Conservation (phyloP, 2,329 filamentous ascomycete species). For the Colletotrichum kahawae region DNA sequence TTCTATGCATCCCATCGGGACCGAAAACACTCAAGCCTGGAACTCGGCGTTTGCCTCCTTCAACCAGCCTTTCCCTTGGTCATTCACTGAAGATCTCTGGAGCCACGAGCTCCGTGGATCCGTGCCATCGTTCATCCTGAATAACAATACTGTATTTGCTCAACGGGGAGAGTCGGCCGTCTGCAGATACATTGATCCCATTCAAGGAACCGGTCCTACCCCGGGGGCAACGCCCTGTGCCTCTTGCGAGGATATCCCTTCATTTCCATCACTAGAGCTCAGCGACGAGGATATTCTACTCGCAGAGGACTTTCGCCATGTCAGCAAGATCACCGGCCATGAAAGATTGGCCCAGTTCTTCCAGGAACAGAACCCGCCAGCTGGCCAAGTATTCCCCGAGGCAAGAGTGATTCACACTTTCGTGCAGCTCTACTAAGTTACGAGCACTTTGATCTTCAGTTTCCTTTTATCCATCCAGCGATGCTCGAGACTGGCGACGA, state of each 20-base stretch:
- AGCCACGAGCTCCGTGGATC: neutral
- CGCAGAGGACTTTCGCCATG: neutral
- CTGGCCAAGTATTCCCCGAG: neutral
- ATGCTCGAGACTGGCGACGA: neutral
- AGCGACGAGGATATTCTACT: neutral
- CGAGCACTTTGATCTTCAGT: neutral
- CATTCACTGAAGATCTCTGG: accelerated
- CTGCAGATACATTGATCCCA: neutral
- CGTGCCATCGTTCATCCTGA: neutral
- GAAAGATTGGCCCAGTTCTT: neutral
- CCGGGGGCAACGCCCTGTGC: neutral
- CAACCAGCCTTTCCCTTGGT: neutral
- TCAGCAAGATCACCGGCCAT: neutral
- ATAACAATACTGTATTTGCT: neutral
- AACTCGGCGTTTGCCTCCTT: neutral
- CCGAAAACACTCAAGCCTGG: neutral
- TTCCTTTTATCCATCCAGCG: neutral
- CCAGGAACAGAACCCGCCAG: accelerated
- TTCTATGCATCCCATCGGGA: neutral
- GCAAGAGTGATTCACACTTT: neutral
- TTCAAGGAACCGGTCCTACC: accelerated
- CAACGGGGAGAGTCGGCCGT: accelerated
- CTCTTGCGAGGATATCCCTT: neutral
- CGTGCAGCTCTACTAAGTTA: neutral
- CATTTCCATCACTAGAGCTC: neutral